Conservation (phyloP, 2,329 filamentous ascomycete species). For the Onygenales sp. region DNA sequence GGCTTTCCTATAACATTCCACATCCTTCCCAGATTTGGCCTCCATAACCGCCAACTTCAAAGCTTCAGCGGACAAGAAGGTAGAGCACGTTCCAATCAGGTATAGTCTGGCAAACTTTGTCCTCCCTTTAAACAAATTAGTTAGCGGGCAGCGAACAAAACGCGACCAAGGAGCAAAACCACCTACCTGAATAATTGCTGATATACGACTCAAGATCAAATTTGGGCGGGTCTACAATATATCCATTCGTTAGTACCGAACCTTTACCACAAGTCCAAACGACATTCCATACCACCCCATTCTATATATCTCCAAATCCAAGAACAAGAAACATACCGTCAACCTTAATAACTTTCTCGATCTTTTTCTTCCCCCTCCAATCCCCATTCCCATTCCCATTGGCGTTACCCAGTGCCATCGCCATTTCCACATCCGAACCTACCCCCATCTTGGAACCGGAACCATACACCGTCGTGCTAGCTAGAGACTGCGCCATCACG, state of each 20-base stretch:
- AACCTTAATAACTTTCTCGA: conserved; percentile 15
- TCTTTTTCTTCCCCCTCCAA: not conserved
- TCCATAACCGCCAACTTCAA: conserved; percentile 67
- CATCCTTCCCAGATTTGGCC: conserved; percentile 66
- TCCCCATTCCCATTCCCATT: not conserved
- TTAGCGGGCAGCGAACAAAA: not conserved
- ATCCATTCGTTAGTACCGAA: not conserved
- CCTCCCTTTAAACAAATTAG: conserved; percentile 46
- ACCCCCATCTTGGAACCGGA: no score
- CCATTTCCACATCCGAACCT: not conserved
- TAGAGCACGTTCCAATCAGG: conserved; percentile 70
- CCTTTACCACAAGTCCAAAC: not conserved
- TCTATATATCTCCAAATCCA: not conserved
- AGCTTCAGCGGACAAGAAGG: conserved; percentile 67
- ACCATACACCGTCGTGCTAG: no score
- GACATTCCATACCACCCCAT: not conserved
- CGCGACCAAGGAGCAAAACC: not conserved
- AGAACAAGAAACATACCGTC: conserved; percentile 18
- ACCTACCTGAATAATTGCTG: conserved; percentile 71
- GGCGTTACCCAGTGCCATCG: not conserved
- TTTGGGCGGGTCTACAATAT: conserved; percentile 60
- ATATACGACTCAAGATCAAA: conserved; percentile 89
- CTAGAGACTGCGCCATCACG: no score
- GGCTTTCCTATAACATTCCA: conserved; percentile 59
- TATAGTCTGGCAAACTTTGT: conserved; percentile 73